A percentile compares a stretch with the other conserved stretches of the same genome.
Evolutionary conservation across 192 early-diverging fungal species (phyloP).

Genomic region (Helicostylum pulchrum): DNA sequence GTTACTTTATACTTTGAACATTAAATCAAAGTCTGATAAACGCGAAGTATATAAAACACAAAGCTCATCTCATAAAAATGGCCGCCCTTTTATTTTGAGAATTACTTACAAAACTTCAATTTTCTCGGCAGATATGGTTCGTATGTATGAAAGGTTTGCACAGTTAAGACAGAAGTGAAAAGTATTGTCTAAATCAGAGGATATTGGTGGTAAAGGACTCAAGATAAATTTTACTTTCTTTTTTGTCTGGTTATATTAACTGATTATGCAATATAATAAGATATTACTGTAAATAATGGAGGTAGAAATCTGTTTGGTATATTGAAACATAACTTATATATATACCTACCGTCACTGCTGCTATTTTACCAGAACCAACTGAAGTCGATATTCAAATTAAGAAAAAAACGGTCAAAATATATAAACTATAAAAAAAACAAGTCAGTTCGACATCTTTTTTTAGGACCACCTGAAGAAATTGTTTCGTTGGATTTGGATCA

Average conservation of each 20-base stretch:
- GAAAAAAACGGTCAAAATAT: no score
- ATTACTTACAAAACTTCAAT: slow-evolving; percentile 75
- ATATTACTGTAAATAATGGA: slow-evolving; percentile 59
- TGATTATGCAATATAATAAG: slow-evolving; percentile 40
- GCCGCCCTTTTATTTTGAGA: no score
- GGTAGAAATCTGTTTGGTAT: slow-evolving; percentile 70
- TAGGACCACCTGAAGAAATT: no score
- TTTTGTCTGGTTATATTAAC: background rate
- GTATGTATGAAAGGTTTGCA: slow-evolving; percentile 77
- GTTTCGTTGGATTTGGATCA: no score
- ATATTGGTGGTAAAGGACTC: slow-evolving; percentile 41
- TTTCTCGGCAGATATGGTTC: slow-evolving; percentile 65
- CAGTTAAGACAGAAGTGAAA: slow-evolving; percentile 65
- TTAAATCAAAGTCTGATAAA: no score
- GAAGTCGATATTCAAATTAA: slow-evolving; percentile 65
- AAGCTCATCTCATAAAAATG: no score
- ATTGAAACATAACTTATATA: slow-evolving; percentile 79
- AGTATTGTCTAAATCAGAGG: slow-evolving; percentile 45
- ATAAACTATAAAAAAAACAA: no score
- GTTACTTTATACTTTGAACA: no score
- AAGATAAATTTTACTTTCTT: slow-evolving; percentile 36
- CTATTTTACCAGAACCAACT: slow-evolving; percentile 71
- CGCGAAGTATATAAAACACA: no score
- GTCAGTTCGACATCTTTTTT: no score
- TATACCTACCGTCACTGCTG: slow-evolving; percentile 77